Evolutionary conservation across 2,329 filamentous ascomycete genomes (phyloP).

Genomic region (Colletotrichum lini): DNA sequence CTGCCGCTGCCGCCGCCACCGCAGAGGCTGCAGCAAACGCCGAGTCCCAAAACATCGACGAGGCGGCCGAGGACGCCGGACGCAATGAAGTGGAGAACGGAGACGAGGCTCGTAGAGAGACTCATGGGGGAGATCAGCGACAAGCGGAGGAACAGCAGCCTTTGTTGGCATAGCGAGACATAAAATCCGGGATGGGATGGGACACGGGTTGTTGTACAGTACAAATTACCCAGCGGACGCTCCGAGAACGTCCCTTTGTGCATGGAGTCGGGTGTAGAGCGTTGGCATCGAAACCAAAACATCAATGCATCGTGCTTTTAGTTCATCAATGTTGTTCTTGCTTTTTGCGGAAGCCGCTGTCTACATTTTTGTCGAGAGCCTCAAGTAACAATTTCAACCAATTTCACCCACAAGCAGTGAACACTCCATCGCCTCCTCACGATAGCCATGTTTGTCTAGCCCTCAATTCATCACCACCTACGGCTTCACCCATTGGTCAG

Average conservation of each 20-base stretch:
- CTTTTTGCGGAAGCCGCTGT: not conserved
- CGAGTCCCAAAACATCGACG: constrained; percentile 25
- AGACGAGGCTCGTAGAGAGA: constrained; percentile 5
- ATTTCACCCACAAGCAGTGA: not conserved
- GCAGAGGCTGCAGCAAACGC: constrained; percentile 45
- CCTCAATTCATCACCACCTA: not conserved
- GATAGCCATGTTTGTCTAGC: not conserved
- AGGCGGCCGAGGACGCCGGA: constrained; percentile 13
- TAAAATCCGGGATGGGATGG: not conserved
- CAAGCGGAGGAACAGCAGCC: constrained; percentile 34
- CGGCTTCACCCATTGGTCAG: no score
- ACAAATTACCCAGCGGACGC: constrained; percentile 35
- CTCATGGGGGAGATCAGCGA: constrained; percentile 26
- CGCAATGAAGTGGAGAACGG: constrained; percentile 10
- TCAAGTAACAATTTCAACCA: not conserved
- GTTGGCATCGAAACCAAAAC: constrained; percentile 20
- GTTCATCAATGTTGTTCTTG: constrained; percentile 6
- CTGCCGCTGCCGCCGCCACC: constrained; percentile 52
- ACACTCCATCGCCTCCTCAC: no score
- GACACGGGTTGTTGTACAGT: constrained; percentile 21
- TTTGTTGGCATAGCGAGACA: constrained; percentile 21
- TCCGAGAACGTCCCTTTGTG: constrained; percentile 22
- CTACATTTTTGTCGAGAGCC: no score
- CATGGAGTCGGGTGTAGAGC: constrained; percentile 39
- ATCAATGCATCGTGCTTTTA: constrained; percentile 25